Percentiles rank a stretch among this genome's conserved stretches.
phyloP scores from a whole-genome alignment of 1,284 basidiomycete genomes.

The Mycosarcoma mackinlayi region DNA sequence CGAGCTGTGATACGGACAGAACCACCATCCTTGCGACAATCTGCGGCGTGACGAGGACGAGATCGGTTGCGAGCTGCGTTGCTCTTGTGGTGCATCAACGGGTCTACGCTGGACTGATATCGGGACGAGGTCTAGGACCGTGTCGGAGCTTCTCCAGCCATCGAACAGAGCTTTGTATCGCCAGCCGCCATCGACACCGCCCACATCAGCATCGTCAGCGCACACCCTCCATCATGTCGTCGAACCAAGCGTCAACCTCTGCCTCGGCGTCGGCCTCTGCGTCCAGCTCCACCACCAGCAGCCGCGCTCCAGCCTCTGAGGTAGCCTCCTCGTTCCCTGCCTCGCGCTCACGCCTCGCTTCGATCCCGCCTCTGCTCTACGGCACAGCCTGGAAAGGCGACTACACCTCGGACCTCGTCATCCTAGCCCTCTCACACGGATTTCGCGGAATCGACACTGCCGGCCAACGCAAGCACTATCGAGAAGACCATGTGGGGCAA shows the following conservation, averaged over 20 bases:
- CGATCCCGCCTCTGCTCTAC: slow-evolving; percentile 60
- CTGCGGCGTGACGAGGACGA: too few relatives aligned
- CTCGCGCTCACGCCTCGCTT: slow-evolving; percentile 17
- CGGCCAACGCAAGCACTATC: slow-evolving; percentile 65
- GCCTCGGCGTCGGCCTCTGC: slow-evolving; percentile 6
- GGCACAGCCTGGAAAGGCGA: slow-evolving; percentile 66
- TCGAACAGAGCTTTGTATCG: too few relatives aligned
- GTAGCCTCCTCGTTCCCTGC: slow-evolving; percentile 1
- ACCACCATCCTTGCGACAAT: slow-evolving; percentile 1
- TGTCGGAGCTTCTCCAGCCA: too few relatives aligned
- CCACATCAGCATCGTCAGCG: too few relatives aligned
- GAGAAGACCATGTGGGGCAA: slow-evolving; percentile 62
- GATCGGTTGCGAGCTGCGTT: too few relatives aligned
- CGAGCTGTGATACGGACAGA: too few relatives aligned
- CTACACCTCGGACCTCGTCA: slow-evolving; percentile 54
- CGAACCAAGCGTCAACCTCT: slow-evolving; percentile 16
- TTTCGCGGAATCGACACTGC: slow-evolving; percentile 66
- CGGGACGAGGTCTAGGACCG: too few relatives aligned
- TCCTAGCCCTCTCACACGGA: slow-evolving; percentile 55
- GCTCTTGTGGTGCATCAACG: too few relatives aligned
- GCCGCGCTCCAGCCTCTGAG: background rate
- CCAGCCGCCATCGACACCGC: too few relatives aligned
- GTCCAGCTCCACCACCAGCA: slow-evolving; percentile 1
- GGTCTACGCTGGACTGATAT: too few relatives aligned
- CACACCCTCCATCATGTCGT: slow-evolving; percentile 14